These are phyloP conservation scores for Citrus medica DNA, from an alignment of 345 rosid species.

Conservation along the genomic window DNA sequence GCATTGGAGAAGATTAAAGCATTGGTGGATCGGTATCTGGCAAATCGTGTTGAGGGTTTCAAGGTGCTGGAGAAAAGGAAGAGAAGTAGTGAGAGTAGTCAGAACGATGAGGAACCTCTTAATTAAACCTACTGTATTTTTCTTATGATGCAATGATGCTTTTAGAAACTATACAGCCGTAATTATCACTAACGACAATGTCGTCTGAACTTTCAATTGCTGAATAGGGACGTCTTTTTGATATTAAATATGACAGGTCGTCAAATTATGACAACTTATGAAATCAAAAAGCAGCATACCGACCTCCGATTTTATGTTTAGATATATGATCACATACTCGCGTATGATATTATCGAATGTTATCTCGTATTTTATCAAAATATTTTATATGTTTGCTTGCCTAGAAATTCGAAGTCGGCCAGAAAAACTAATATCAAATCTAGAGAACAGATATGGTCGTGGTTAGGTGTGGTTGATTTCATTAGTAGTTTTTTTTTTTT, in stretches of 20 bases:
- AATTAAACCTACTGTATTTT: neutral
- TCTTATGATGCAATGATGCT: neutral
- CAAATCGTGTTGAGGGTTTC: neutral
- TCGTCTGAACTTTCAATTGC: neutral
- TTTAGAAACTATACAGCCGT: neutral
- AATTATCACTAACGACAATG: neutral
- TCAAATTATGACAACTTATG: neutral
- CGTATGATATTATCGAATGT: neutral
- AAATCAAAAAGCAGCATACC: too few relatives aligned
- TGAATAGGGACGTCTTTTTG: neutral
- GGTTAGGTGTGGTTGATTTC: too few relatives aligned
- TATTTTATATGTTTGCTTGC: neutral
- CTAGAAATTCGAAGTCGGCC: too few relatives aligned
- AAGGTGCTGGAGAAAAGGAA: constrained; percentile 6
- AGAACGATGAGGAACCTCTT: neutral
- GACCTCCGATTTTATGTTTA: neutral
- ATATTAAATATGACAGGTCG: neutral
- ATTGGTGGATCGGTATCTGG: neutral
- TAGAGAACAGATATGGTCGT: too few relatives aligned
- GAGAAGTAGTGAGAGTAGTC: constrained; percentile 3
- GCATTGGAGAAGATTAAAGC: constrained; percentile 11
- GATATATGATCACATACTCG: neutral
- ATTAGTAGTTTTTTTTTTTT: too few relatives aligned
- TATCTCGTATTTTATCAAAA: neutral
- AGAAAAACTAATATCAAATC: too few relatives aligned